A percentile compares a stretch with the other conserved stretches of the same genome.
phyloP scores from a whole-genome alignment of 1,284 basidiomycete genomes.

The Ceratorhiza oryzae-sativae region DNA sequence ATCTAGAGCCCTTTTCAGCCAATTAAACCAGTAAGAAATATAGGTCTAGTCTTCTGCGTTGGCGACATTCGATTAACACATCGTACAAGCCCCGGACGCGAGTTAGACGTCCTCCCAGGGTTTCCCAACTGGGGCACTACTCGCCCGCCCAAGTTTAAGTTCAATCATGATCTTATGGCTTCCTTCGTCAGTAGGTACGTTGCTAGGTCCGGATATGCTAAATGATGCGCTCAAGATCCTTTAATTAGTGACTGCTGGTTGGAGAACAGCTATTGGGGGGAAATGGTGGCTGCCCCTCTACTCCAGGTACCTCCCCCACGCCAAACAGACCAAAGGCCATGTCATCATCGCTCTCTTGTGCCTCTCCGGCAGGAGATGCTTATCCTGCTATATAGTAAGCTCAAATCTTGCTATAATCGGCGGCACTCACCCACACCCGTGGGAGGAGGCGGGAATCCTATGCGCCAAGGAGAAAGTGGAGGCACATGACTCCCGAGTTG shows the following conservation, averaged over 20 bases:
- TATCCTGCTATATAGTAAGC: background rate
- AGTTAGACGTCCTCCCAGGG: conserved; percentile 39
- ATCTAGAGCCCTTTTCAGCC: too few species aligned
- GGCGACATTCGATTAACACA: too few species aligned
- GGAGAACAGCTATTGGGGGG: background rate
- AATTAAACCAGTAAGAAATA: too few species aligned
- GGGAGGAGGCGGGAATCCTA: conserved; percentile 33
- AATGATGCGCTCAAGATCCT: conserved; percentile 38
- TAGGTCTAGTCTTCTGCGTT: too few species aligned
- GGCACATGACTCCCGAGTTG: conserved; percentile 44
- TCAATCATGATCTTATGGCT: conserved; percentile 59
- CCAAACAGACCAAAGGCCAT: background rate
- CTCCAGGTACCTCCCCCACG: background rate
- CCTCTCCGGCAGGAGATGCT: background rate
- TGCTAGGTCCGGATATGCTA: conserved; percentile 39
- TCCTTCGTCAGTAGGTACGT: conserved; percentile 37
- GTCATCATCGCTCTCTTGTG: background rate
- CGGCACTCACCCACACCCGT: background rate
- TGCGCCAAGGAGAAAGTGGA: conserved; percentile 38
- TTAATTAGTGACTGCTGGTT: background rate
- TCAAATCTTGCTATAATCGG: background rate
- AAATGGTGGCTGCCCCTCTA: background rate
- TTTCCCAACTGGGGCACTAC: conserved; percentile 42
- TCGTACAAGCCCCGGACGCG: too few species aligned
- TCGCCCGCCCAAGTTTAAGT: conserved; percentile 44